Percentiles rank a stretch among this genome's conserved stretches.
Conservation (phyloP, 495 filamentous ascomycete species). For the Oidiodendron maius region DNA sequence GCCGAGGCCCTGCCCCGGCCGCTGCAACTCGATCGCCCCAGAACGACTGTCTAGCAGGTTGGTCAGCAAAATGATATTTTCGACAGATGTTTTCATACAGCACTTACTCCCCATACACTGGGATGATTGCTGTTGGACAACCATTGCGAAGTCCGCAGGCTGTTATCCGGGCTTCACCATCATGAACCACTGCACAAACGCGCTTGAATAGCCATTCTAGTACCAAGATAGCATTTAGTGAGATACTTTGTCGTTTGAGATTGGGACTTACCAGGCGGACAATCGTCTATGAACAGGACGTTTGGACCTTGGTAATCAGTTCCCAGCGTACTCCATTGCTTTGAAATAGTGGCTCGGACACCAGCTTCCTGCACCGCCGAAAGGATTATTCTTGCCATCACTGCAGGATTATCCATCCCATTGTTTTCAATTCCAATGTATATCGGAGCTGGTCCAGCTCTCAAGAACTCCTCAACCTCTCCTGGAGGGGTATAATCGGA, state of each 20-base stretch:
- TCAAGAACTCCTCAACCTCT: slow-evolving; percentile 47
- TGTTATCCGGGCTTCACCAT: slow-evolving; percentile 63
- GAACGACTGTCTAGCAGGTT: slow-evolving; percentile 27
- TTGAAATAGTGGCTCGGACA: slow-evolving; percentile 52
- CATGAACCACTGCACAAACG: slow-evolving; percentile 54
- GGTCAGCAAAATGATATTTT: slow-evolving; percentile 6
- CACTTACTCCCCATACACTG: slow-evolving; percentile 57
- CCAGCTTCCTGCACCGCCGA: slow-evolving; percentile 46
- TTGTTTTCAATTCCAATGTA: slow-evolving; percentile 68
- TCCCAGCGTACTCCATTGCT: slow-evolving; percentile 58
- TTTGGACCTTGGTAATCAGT: slow-evolving; percentile 35
- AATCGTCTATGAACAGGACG: slow-evolving; percentile 53
- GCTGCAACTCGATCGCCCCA: slow-evolving; percentile 46
- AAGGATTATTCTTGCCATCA: slow-evolving; percentile 46
- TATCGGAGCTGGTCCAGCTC: slow-evolving; percentile 48
- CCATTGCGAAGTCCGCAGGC: slow-evolving; percentile 52
- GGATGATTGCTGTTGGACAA: slow-evolving; percentile 51
- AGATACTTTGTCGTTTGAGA: neutral
- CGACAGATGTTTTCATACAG: slow-evolving; percentile 13
- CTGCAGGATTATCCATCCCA: slow-evolving; percentile 53
- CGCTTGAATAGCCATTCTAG: slow-evolving; percentile 59
- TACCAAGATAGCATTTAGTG: slow-evolving; percentile 19
- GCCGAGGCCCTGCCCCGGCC: slow-evolving; percentile 39
- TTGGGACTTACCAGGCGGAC: slow-evolving; percentile 39
- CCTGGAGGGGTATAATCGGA: slow-evolving; percentile 44